Conservation (phyloP, 1,139 yeast genomes). For the Suhomyces guaymorum region DNA sequence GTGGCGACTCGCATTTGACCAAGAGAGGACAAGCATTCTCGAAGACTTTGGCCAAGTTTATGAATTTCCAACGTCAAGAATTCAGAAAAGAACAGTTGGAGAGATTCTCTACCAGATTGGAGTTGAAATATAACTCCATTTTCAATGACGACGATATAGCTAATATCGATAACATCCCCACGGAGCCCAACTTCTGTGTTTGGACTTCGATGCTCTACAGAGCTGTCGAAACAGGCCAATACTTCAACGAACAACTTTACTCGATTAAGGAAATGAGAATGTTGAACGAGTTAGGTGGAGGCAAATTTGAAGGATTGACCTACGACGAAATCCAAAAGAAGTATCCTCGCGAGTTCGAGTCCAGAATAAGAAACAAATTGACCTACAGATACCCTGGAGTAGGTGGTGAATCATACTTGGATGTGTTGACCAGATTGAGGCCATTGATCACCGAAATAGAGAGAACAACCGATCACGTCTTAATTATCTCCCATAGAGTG, state of each 20-base stretch:
- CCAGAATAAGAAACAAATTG: constrained; percentile 74
- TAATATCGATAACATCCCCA: constrained; percentile 41
- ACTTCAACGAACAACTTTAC: constrained; percentile 70
- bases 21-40: constrained; percentile 76
- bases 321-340: constrained; percentile 60
- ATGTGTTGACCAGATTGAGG: constrained; percentile 84
- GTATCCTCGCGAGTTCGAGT: constrained; percentile 76
- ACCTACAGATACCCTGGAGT: constrained; percentile 91
- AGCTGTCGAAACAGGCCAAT: constrained; percentile 74
- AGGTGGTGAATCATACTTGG: constrained; percentile 95
- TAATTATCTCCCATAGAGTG: constrained; percentile 86
- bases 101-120: constrained; percentile 47
- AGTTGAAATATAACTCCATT: constrained; percentile 39
- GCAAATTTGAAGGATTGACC: constrained; percentile 74
- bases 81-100: constrained; percentile 67
- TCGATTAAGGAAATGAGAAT: constrained; percentile 88
- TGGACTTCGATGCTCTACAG: constrained; percentile 90
- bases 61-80: constrained; percentile 68
- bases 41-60: constrained; percentile 69
- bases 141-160: constrained; percentile 29
- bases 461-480: constrained; percentile 82
- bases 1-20: constrained; percentile 88
- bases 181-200: constrained; percentile 77
- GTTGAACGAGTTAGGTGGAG: constrained; percentile 93
- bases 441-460: constrained; percentile 93